A percentile compares a stretch with the other conserved stretches of the same genome.
These are phyloP conservation scores for Botrytis fragariae DNA, from an alignment of 2,329 filamentous ascomycete species.

Conservation along the genomic window DNA sequence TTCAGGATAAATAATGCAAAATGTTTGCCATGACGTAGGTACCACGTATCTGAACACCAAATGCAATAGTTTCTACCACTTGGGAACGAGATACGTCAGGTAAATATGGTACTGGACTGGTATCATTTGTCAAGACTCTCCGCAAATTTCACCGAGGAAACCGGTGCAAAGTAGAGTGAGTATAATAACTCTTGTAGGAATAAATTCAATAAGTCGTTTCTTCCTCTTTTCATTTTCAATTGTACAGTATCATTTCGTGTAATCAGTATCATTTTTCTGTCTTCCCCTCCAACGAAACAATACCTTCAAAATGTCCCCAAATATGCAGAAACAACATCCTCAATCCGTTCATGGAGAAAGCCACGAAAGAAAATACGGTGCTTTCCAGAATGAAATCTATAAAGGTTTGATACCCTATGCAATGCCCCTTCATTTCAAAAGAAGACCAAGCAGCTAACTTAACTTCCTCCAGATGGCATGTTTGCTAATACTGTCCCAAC, in stretches of 20 bases:
- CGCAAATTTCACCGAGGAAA: neutral
- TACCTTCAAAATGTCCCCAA: slow-evolving; percentile 22
- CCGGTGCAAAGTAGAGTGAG: neutral
- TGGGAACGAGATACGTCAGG: neutral
- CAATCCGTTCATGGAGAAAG: slow-evolving; percentile 24
- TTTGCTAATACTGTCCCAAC: slow-evolving; percentile 47
- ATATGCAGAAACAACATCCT: slow-evolving; percentile 27
- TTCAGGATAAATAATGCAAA: neutral
- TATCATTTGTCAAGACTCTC: neutral
- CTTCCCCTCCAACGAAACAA: neutral
- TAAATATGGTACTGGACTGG: neutral
- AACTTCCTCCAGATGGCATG: slow-evolving; percentile 44
- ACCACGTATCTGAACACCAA: neutral
- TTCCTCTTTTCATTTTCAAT: neutral
- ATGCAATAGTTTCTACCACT: neutral
- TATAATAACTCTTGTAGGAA: neutral
- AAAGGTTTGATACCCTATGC: slow-evolving; percentile 20
- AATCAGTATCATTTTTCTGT: neutral
- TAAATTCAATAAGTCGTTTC: neutral
- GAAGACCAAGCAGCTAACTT: neutral
- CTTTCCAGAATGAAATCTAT: slow-evolving; percentile 32
- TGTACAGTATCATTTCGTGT: neutral
- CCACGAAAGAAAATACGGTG: slow-evolving; percentile 29
- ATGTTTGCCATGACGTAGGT: neutral
- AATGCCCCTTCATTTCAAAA: neutral